These are phyloP conservation scores for Syzygium malaccense DNA, from an alignment of 441 rosid genomes.

Conservation along the genomic window DNA sequence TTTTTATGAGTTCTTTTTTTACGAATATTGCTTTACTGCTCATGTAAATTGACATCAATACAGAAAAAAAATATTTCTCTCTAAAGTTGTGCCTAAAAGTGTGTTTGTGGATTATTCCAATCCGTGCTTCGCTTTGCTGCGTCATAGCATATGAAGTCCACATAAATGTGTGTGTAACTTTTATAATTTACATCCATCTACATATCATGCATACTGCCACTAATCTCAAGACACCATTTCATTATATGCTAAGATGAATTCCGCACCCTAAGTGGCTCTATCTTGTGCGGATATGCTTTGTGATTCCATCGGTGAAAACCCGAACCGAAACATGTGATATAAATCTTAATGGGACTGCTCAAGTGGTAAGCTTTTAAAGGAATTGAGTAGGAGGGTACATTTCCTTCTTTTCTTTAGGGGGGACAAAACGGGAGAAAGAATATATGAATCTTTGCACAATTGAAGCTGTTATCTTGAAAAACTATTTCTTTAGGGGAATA, in stretches of 20 bases:
- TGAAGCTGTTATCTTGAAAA: background rate
- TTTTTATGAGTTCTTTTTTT: background rate
- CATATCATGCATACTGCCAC: background rate
- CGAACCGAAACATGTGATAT: rapidly evolving
- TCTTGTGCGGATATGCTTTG: background rate
- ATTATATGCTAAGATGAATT: background rate
- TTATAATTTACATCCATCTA: background rate
- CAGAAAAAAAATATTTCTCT: background rate
- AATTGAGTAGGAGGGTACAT: background rate
- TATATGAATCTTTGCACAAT: background rate
- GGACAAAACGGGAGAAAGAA: background rate
- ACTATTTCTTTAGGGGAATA: background rate
- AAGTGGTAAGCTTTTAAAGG: background rate
- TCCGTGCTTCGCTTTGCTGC: background rate
- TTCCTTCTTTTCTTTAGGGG: background rate
- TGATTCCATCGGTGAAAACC: background rate
- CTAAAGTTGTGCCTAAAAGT: background rate
- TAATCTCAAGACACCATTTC: background rate
- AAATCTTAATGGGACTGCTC: background rate
- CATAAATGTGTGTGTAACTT: background rate
- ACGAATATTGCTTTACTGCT: background rate
- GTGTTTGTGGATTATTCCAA: background rate
- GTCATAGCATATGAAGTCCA: background rate
- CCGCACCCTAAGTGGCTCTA: background rate
- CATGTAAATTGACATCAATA: background rate